These are phyloP conservation scores for Aspergillus transmontanensis DNA, from an alignment of 2,329 filamentous ascomycete species.

Conservation along the genomic window DNA sequence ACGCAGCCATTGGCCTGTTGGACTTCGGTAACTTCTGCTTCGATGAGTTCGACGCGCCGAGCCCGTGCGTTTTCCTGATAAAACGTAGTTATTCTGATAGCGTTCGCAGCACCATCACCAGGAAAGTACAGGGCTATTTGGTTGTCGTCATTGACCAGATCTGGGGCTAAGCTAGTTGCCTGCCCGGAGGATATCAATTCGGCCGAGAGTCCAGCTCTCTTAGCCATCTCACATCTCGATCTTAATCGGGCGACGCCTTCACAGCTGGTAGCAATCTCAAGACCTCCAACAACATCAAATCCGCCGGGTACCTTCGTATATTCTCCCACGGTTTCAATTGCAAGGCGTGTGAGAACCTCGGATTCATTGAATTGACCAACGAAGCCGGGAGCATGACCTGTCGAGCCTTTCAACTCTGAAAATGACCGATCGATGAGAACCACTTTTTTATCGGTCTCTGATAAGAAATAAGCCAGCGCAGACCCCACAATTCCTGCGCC, in stretches of 20 bases:
- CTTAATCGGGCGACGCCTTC: conserved; percentile 23
- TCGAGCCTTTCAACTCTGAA: conserved; percentile 31
- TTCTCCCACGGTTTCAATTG: conserved; percentile 33
- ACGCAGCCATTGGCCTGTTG: conserved; percentile 20
- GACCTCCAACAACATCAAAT: conserved; percentile 30
- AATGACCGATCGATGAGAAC: conserved; percentile 32
- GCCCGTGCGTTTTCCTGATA: conserved; percentile 25
- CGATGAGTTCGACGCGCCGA: conserved; percentile 25
- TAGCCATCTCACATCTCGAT: conserved; percentile 21
- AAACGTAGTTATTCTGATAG: conserved; percentile 25
- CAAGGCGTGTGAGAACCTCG: conserved; percentile 32
- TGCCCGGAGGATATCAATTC: conserved; percentile 26
- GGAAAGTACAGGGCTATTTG: conserved; percentile 27
- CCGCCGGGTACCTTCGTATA: conserved; percentile 31
- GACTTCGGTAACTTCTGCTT: conserved; percentile 23
- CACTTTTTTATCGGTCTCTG: conserved; percentile 20
- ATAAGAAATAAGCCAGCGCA: conserved; percentile 36
- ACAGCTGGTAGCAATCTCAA: conserved; percentile 27
- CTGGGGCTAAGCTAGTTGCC: conserved; percentile 28
- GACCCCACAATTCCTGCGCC: conserved; percentile 40
- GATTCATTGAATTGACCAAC: conserved; percentile 40
- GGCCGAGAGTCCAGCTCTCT: conserved; percentile 26
- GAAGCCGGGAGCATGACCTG: conserved; percentile 37
- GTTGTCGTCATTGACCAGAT: conserved; percentile 29
- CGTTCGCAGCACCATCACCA: conserved; percentile 32